Evolutionary conservation across 2,329 filamentous ascomycete species (phyloP), one percentile per base, ranked within the genome.

Genomic region (Phaeophleospora eucalypticola): DNA sequence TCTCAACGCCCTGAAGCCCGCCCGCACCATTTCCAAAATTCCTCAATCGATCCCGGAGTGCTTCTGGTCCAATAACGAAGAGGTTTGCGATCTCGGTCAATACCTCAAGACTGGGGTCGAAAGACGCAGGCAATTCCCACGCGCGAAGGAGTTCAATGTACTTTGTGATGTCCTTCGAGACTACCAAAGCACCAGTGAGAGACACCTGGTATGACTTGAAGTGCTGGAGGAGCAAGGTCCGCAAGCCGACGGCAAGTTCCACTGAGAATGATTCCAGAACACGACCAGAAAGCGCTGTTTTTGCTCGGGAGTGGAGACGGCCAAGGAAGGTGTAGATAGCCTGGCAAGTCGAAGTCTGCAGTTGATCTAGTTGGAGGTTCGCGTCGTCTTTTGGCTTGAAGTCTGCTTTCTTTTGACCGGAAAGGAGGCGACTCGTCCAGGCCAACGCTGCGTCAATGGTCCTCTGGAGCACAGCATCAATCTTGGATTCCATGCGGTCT

Each of bases 121-220:
- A 80, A 18, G 77, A 77, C 57, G 80, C 78, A 40, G 83, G 81
- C 34, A 75, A 37, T 1, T 86, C 80, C 89, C 89, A 97, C 27
- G 83, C 83, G 52, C 87, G 83, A 55, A 98, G 77, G 9, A 95
- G 81, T 51, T 90, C 85, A 7, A 87, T 86, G 67, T 98, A 98
- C 64, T 89, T 89, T 29, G 89, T 88, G 66, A 97, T 90, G 65
- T 98, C 93, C 71, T 97, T 95, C 29, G 86, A 91, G 19, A 97
- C 88, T 80, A 96, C 93, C 38, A 98, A 80, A 2, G 89, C 93
- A 51, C 93, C 93, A 0, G 91, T 90, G 34, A 90, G 88, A 58
- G 89, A 95, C 56, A 98, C 89, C 51, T 85, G 82, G 71, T 95
- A 98, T 62, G 88, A 89, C 63, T 95, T 93, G 71, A 97, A 88